A percentile compares a stretch with the other conserved stretches of the same genome.
phyloP scores from a whole-genome alignment of 441 rosid genomes.

The Euphorbia schlechtendalii region DNA sequence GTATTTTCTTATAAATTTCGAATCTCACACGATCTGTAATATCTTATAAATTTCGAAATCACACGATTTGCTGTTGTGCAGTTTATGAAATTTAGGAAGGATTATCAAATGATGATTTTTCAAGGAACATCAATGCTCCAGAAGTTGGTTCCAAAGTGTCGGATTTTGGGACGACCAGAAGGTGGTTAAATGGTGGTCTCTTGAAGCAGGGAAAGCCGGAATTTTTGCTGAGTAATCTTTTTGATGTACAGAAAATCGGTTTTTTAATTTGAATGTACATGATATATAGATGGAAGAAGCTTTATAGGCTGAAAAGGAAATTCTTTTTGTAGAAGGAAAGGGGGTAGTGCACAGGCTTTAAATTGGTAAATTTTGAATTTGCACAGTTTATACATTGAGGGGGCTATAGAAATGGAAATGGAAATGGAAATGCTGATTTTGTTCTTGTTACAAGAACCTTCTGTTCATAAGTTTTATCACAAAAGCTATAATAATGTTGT shows the following conservation, averaged over 20 bases:
- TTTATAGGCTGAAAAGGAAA: neutral
- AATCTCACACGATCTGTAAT: too few relatives aligned
- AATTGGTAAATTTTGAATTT: neutral
- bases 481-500: too few relatives aligned
- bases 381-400: neutral
- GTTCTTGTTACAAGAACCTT: too few relatives aligned
- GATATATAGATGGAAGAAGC: too few relatives aligned
- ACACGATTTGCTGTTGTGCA: slow-evolving; percentile 24
- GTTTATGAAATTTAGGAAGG: slow-evolving; percentile 49
- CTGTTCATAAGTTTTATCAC: too few relatives aligned
- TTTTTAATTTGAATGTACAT: too few relatives aligned
- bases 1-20: neutral
- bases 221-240: too few relatives aligned
- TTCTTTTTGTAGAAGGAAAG: slow-evolving; percentile 14
- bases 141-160: slow-evolving; percentile 49
- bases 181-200: too few relatives aligned
- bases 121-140: slow-evolving; percentile 79
- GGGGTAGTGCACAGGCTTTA: neutral
- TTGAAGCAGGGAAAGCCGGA: too few relatives aligned
- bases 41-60: too few relatives aligned
- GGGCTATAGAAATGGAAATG: neutral
- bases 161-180: slow-evolving; percentile 22
- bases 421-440: too few relatives aligned
- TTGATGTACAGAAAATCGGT: too few relatives aligned
- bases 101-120: slow-evolving; percentile 69